Evolutionary conservation across 192 early-diverging fungal genomes (phyloP), one percentile per base, ranked within the genome.

Genomic region (Ambispora gerdemannii): DNA sequence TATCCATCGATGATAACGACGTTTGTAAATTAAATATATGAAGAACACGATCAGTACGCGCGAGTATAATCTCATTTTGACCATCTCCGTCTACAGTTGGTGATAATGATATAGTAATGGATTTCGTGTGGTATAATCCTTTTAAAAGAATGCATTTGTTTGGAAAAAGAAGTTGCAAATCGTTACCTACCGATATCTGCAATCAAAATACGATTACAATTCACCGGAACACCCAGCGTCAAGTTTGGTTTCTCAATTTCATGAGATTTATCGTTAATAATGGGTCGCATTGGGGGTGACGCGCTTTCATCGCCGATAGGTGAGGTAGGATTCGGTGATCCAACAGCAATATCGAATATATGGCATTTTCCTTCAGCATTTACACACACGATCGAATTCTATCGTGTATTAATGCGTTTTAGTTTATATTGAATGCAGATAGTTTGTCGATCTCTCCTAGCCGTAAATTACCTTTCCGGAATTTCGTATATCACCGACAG

Each of bases 401-500:
- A 75, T 56, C 24, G n/a, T n/a, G n/a, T n/a, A n/a, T n/a, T n/a
- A n/a, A n/a, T n/a, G n/a, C n/a, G n/a, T n/a, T n/a, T n/a, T n/a
- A n/a, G n/a, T n/a, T n/a, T n/a, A n/a, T n/a, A n/a, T n/a, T n/a
- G n/a, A n/a, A n/a, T n/a, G n/a, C n/a, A n/a, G n/a, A n/a, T n/a
- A n/a, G n/a, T n/a, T n/a, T n/a, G n/a, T n/a, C n/a, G n/a, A n/a
- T n/a, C n/a, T n/a, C n/a, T n/a, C n/a, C n/a, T n/a, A n/a, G n/a
- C n/a, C 13, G n/a, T 20, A 49, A 36, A 27, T 17, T 74, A 77
- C 79, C 74, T 81, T 81, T 27, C 84, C 84, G 33, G 73, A 74
- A 74, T 86, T 86, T 51, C 78, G 72, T 19, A 84, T 77, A 74
- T 86, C 84, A 6, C 84, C 84, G 38, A 86, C 77, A 0, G 84